Base-by-base conservation (phyloP, 495 filamentous ascomycete genomes). In the Sphaerosporella brunnea region DNA sequence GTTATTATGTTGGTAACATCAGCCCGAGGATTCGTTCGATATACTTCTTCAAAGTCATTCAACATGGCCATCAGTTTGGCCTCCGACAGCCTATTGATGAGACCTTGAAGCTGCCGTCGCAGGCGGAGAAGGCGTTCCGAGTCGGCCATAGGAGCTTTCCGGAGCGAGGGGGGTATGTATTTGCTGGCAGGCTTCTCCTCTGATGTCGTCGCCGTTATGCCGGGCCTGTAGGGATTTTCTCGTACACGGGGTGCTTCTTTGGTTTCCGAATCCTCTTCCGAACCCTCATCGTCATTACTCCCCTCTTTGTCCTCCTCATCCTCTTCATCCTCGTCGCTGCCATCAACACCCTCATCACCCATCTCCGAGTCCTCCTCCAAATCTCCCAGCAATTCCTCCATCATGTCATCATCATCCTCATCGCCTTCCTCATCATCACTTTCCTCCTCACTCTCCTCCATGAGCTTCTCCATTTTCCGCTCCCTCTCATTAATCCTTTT, bases 61-160 rank as follows among this genome's bases (percentile, higher is more conserved):
- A 94, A 65, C 41, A 95, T 88, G 11, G 80, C 74, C 4, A 90
- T 61, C 51, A 96, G 60, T 54, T 84, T 95, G 2, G 84, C 76
- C 59, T 95, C 87, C 0, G 92, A 93, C 35, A 97, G 65, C 56
- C 87, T 80, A 66, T 97, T 97, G 50, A 96, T 69, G 8, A 90
- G 69, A 61, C 90, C 90, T 53, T 94, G 84, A 13, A 80, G 72
- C 58, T 88, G 81, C 42, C 85, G 74, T 41, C 74, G 75, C 35
- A 97, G 64, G 18, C 79, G 76, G 4, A 70, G 68, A 5, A 82
- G 69, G 25, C 73, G 68, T 59, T 93, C 84, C 1, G 70, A 67
- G 41, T 82, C 77, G 1, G 74, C 75, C 9, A 71, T 66, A 0
- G 68, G 63, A 23, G 68, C 64, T 45, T 73, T 75, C 23, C 88